A percentile compares a stretch with the other conserved stretches of the same genome.
Evolutionary conservation across 2,329 filamentous ascomycete genomes (phyloP).

Genomic region (Cyphellophora attinorum): DNA sequence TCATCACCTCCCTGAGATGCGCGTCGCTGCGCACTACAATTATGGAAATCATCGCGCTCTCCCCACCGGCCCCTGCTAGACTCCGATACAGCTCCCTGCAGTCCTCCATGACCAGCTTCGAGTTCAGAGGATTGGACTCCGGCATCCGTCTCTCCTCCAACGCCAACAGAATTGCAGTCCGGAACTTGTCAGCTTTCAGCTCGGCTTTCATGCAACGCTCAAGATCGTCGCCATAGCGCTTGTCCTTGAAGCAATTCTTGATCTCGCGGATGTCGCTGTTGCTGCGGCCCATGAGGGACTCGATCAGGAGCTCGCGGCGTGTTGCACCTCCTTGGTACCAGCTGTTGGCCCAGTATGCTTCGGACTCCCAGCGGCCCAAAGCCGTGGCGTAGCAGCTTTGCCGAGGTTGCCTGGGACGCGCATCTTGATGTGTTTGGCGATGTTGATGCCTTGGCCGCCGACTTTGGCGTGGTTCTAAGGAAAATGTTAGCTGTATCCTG

Average conservation of each 20-base stretch:
- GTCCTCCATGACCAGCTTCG: slow-evolving; percentile 57
- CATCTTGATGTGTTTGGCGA: slow-evolving; percentile 41
- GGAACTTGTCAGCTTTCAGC: slow-evolving; percentile 92
- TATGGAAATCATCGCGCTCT: slow-evolving; percentile 78
- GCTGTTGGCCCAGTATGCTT: slow-evolving; percentile 96
- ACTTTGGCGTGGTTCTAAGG: slow-evolving; percentile 61
- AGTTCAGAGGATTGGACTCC: slow-evolving; percentile 60
- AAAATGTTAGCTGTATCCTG: neutral
- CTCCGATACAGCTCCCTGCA: slow-evolving; percentile 63
- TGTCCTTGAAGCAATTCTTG: slow-evolving; percentile 81
- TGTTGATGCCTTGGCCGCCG: slow-evolving; percentile 37
- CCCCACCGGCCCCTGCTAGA: slow-evolving; percentile 67
- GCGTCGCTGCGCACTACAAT: slow-evolving; percentile 70
- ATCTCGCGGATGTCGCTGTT: slow-evolving; percentile 82
- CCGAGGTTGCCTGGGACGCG: slow-evolving; percentile 54
- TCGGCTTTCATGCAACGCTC: slow-evolving; percentile 83
- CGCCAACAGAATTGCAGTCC: slow-evolving; percentile 72
- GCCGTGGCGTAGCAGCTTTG: slow-evolving; percentile 89
- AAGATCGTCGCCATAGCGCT: slow-evolving; percentile 77
- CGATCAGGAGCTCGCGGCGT: slow-evolving; percentile 80
- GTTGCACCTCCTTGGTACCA: slow-evolving; percentile 88
- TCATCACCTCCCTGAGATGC: slow-evolving; percentile 72
- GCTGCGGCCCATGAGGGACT: slow-evolving; percentile 78
- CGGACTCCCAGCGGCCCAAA: slow-evolving; percentile 80
- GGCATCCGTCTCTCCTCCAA: slow-evolving; percentile 78